phyloP scores from a whole-genome alignment of 306 rosid genomes.

The Dicorynia guianensis region DNA sequence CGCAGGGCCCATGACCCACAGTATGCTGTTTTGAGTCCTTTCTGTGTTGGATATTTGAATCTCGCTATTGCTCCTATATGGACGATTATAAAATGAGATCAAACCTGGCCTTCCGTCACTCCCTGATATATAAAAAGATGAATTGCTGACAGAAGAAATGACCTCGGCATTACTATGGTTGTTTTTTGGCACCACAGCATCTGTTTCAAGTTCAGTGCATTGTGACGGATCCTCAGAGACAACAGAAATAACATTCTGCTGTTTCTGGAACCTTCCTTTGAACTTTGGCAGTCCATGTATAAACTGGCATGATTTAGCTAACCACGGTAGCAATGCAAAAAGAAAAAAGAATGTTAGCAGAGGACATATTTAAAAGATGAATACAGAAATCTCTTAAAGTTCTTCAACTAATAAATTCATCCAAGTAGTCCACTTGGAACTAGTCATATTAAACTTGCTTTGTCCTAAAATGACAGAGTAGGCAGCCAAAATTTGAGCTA shows the following conservation, averaged over 20 bases:
- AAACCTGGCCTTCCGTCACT: slow-evolving; percentile 84
- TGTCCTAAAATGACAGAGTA: slow-evolving; percentile 17
- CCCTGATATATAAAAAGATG: slow-evolving; percentile 53
- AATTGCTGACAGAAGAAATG: slow-evolving; percentile 49
- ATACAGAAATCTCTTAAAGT: slow-evolving; percentile 1
- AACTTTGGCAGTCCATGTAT: slow-evolving; percentile 51
- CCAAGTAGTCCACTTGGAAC: slow-evolving; percentile 26
- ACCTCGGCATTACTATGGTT: slow-evolving; percentile 42
- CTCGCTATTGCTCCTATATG: slow-evolving; percentile 60
- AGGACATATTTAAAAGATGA: slow-evolving; percentile 35
- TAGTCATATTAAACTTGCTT: slow-evolving; percentile 21
- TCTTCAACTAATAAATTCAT: slow-evolving; percentile 6
- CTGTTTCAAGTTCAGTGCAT: slow-evolving; percentile 50
- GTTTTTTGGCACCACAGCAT: slow-evolving; percentile 56
- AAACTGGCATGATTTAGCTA: slow-evolving; percentile 61
- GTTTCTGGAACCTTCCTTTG: slow-evolving; percentile 53
- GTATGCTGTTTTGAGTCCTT: slow-evolving; percentile 60
- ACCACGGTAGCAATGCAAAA: slow-evolving; percentile 34
- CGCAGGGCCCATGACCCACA: slow-evolving; percentile 90
- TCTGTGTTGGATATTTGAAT: slow-evolving; percentile 46
- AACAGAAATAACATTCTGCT: slow-evolving; percentile 58
- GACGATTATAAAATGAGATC: slow-evolving; percentile 78
- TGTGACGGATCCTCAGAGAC: slow-evolving; percentile 74
- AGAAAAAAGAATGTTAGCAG: slow-evolving; percentile 39
- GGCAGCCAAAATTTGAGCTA: slow-evolving; percentile 21